Base-by-base conservation (phyloP, 1,139 yeast species). In the Pichia sp. region DNA sequence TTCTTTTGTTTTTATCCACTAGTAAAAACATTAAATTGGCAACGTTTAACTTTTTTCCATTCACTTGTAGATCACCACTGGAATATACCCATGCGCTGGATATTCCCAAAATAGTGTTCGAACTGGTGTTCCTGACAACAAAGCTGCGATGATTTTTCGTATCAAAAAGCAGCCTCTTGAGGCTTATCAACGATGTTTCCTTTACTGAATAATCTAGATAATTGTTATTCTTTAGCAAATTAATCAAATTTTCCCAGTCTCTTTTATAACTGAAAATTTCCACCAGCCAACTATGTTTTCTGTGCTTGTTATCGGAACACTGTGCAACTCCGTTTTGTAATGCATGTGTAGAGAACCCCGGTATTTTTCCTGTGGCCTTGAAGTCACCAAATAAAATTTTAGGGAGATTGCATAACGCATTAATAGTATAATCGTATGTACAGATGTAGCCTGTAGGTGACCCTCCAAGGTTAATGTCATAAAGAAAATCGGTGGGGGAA, bases 61-160 rank as follows among this genome's bases (percentile, higher is more conserved):
- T 75, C 6, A 68, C 64, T 54, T 62, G 66, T 11, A 61, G 57
- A 34, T 62, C 55, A 30, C 67, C 74, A 52, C 71, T 71, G 5
- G 26, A 8, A 41, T 55, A 54, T 3, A 78, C 76, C 87, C 87
- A 82, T 0, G 87, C 81, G 40, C 81, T 70, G 11, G 81, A 75
- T 30, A 81, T 70, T 4, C 88, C 88, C 59, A 81, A 81, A 29
- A 83, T 64, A 32, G 80, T 76, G 60, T 82, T 81, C 44, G 83
- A 72, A n/a, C 83, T 77, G 1, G 85, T 79, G 64, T 83, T 83
- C 49, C 86, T 69, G 23, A 83, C 85, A 51, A 83, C 83, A 67
- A 83, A 83, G 64, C 82, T 86, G 50, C 72, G 72, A 60, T 79
- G 69, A 48, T 67, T 70, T 4, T 54, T 51, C 1, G 52, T 45